Conservation (phyloP, 768 basidiomycete species). For the Mycena epipterygia region DNA sequence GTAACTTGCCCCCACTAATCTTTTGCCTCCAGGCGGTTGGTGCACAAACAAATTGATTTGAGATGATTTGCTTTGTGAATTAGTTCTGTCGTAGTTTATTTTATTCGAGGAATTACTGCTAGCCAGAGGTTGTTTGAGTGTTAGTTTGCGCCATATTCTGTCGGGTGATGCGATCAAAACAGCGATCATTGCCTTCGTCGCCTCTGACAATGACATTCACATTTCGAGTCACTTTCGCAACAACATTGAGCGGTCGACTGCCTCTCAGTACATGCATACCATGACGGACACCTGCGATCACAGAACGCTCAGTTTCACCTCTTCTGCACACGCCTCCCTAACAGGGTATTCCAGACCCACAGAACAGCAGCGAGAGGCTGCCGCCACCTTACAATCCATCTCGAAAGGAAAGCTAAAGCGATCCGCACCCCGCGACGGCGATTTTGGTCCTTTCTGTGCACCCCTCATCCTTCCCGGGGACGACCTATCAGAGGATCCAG, state of each 20-base stretch:
- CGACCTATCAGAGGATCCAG: slow-evolving; percentile 50
- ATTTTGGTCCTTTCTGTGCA: slow-evolving; percentile 43
- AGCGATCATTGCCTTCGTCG: no score
- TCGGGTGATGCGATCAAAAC: no score
- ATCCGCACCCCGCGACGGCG: slow-evolving; percentile 12
- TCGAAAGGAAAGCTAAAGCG: slow-evolving; percentile 17
- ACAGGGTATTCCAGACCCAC: slow-evolving; percentile 31
- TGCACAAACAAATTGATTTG: slow-evolving; percentile 71
- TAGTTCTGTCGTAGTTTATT: slow-evolving; percentile 18
- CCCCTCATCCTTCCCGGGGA: slow-evolving; percentile 51
- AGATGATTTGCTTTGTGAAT: slow-evolving; percentile 36
- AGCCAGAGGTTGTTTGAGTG: no score
- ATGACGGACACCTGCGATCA: slow-evolving; percentile 25
- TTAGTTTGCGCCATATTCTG: no score
- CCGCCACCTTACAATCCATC: slow-evolving; percentile 18
- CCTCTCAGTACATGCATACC: not conserved
- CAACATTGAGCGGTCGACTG: no score
- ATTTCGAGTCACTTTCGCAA: not conserved
- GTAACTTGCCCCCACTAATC: not conserved
- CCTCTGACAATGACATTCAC: not conserved
- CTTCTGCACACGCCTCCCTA: slow-evolving; percentile 21
- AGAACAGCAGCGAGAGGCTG: slow-evolving; percentile 28
- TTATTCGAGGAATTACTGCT: not conserved
- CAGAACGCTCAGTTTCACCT: slow-evolving; percentile 28
- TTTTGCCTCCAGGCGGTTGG: slow-evolving; percentile 67